Base-by-base conservation (phyloP, 2,329 filamentous ascomycete species). In the Pseudofabraea citricarpa region DNA sequence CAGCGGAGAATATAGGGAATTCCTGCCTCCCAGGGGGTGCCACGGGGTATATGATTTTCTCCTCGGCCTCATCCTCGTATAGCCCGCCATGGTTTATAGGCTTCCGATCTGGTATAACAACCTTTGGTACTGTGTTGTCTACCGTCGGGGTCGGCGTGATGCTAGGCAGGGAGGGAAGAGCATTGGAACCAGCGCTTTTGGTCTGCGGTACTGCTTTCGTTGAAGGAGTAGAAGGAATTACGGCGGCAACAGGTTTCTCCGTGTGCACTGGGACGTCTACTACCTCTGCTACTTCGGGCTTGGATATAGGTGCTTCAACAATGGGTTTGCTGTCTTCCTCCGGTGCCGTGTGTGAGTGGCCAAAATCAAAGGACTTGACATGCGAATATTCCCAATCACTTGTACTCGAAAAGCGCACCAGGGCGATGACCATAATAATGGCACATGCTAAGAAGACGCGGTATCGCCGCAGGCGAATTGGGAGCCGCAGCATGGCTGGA, bases 401-500 rank as follows among this genome's bases (percentile, higher is more conserved):
- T 50, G 67, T 72, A 44, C 66, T 62, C 29, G 66, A 63, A 44
- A 71, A 61, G 46, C 73, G 73, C 56, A 75, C 75, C 40, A 79
- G 62, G 41, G 77, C 67, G 47, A 83, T 66, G 39, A 79, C 62
- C 39, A 79, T 62, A 44, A 81, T 59, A 48, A 75, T 62, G 43
- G 79, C 72, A 53, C 74, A 73, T 48, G 79, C 58, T 24, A 79
- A 60, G 48, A 83, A 80, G 45, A 81, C 68, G 46, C 81, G 75
- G 56, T 83, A 83, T 58, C 80, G 71, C 54, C 82, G 65, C 49
- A 75, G 70, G 40, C 81, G 76, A 45, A 77, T 22, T 22, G 35
- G 35, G 18, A 37, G 18, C 12, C 18, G 35, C 7, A 37, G 23
- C 35, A 37, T 37, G 35, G 35, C 15, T n/a, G n/a, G n/a, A n/a